Base-by-base conservation (phyloP, 2,329 filamentous ascomycete genomes). In the Gaeumannomyces sp. region DNA sequence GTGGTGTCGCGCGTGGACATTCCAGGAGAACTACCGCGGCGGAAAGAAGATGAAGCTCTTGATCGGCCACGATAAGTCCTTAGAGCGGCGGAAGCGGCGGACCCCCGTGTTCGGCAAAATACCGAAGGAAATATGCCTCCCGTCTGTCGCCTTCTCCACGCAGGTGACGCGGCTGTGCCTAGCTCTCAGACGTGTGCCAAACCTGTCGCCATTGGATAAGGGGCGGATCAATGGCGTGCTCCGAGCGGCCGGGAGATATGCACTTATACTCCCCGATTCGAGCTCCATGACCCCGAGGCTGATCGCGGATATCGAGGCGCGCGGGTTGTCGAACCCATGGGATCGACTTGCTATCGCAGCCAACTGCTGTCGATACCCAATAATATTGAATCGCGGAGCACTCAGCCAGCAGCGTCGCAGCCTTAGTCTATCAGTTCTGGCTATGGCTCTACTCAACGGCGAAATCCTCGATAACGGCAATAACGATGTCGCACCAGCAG, bases 1-100 rank as follows among this genome's bases (percentile, higher is more conserved):
- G 74, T 76, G 72, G 73, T 65, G 61, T 0, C 68, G 73, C 19
- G 73, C 72, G 2, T 76, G 74, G 73, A 75, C 72, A 0, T 76
- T 74, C 33, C 73, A 76, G 25, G 73, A 76, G 64, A 76, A 73
- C 59, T 76, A 76, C 50, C 68, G 71, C 35, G 73, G 67, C 5
- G 70, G 71, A 1, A 45, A 56, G 19, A 35, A 66, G 0, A 76
- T 76, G 74, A 66, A 57, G 0, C 69, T 76, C 8, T 65, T 75
- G 0, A 72, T 75, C 8, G 67, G 67, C 4, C 73, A 75, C 57
- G n/a, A n/a, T n/a, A n/a, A n/a, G n/a, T n/a, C n/a, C n/a, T n/a
- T n/a, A n/a, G n/a, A n/a, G n/a, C n/a, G n/a, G n/a, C n/a, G n/a
- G n/a, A n/a, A n/a, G n/a, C n/a, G n/a, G n/a, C n/a, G n/a, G n/a